Conservation (phyloP, 2,329 filamentous ascomycete species). For the Pseudogymnoascus pannorum region DNA sequence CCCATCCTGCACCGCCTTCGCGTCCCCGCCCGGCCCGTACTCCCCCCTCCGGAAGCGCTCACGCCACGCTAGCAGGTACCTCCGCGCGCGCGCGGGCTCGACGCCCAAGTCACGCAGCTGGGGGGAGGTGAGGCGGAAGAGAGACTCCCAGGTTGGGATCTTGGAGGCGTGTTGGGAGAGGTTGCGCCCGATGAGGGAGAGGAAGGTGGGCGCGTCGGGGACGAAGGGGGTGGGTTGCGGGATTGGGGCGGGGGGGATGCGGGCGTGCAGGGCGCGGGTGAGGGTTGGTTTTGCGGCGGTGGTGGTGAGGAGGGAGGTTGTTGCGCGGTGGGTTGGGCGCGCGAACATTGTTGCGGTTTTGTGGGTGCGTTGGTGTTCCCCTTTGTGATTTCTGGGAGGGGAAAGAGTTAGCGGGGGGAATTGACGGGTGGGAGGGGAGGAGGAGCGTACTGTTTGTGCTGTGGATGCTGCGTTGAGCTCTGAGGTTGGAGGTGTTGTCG, state of each 20-base stretch:
- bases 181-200: slow-evolving; percentile 82
- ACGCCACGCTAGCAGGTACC: slow-evolving; percentile 82
- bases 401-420: not conserved
- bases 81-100: slow-evolving; percentile 73
- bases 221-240: slow-evolving; percentile 77
- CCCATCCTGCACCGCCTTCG: slow-evolving; percentile 59
- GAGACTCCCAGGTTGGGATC: slow-evolving; percentile 81
- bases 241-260: slow-evolving; percentile 34
- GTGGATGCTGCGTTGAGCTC: not conserved
- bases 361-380: not conserved
- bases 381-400: not conserved
- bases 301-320: slow-evolving; percentile 27
- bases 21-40: slow-evolving; percentile 76
- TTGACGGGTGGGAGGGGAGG: not conserved
- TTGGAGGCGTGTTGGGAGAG: slow-evolving; percentile 77
- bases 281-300: slow-evolving; percentile 23
- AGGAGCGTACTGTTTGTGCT: not conserved
- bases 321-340: slow-evolving; percentile 24
- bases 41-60: slow-evolving; percentile 73
- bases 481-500: not conserved
- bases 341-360: slow-evolving; percentile 24
- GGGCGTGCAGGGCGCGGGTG: slow-evolving; percentile 34
- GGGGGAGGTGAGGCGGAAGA: slow-evolving; percentile 72
- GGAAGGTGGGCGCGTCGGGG: slow-evolving; percentile 77
- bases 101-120: slow-evolving; percentile 79